These are phyloP conservation scores for Speleostelium caveatum DNA, from an alignment of 78 protist genomes.

Conservation along the genomic window DNA sequence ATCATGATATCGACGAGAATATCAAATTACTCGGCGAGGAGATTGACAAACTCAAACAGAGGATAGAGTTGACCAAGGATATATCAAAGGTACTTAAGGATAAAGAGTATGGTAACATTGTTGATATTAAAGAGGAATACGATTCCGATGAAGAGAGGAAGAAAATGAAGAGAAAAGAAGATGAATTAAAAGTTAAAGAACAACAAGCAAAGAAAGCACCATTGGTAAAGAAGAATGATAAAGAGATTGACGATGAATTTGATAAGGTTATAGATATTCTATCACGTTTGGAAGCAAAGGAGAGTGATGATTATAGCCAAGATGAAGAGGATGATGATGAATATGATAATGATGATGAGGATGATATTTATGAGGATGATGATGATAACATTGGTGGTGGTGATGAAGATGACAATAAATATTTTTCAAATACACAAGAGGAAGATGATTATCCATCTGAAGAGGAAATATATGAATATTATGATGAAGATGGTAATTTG, in stretches of 20 bases:
- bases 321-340: slow-evolving; percentile 42
- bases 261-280: slow-evolving; percentile 26
- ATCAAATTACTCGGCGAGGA: slow-evolving; percentile 1
- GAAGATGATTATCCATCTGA: not conserved
- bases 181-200: not conserved
- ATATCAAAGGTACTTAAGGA: slow-evolving; percentile 16
- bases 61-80: slow-evolving; percentile 5
- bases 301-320: not conserved
- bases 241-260: slow-evolving; percentile 24
- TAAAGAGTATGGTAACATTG: slow-evolving; percentile 31
- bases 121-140: slow-evolving; percentile 65
- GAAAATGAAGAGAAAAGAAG: not conserved
- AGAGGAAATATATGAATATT: slow-evolving; percentile 23
- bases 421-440: no score
- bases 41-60: not conserved
- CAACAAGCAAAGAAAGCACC: not conserved
- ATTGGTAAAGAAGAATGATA: not conserved
- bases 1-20: slow-evolving; percentile 1
- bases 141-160: slow-evolving; percentile 61
- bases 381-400: not conserved
- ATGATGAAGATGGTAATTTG: slow-evolving; percentile 64
- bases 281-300: slow-evolving; percentile 22
- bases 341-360: slow-evolving; percentile 6
- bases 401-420: not conserved
- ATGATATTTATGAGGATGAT: not conserved